Evolutionary conservation across 2,329 filamentous ascomycete species (phyloP), one percentile per base, ranked within the genome.

Genomic region (Pestalotiopsis sp.): DNA sequence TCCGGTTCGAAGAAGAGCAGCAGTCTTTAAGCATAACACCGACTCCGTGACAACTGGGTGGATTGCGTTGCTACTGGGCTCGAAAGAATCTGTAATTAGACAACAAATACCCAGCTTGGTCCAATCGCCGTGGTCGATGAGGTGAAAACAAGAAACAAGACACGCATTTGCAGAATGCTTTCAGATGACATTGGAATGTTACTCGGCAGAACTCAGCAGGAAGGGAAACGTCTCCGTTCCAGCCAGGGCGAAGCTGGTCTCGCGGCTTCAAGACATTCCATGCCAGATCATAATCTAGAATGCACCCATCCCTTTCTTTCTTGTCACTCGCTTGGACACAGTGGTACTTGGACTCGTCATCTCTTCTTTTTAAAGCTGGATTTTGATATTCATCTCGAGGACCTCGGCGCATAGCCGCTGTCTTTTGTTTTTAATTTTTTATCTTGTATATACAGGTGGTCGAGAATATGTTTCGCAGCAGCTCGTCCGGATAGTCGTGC

Each of bases 51-150:
- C 68, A 68, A 64, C 66, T 68, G 68, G 67, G 66, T 65, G 41
- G 65, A 67, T 69, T 69, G 67, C 69, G 70, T 66, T 67, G 17
- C 62, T 67, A 64, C 59, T 57, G 38, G 23, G 12, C 20, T 13
- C 13, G 65, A 49, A 69, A 73, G 72, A 77, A 75, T 76, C 73
- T 73, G 73, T 68, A 76, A 77, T 77, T 72, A 78, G 69, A 78
- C 76, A 77, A 70, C 41, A 70, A 76, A 77, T 76, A 70, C 66
- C 69, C 72, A 12, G 67, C 60, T 68, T 66, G 69, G 62, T 70
- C 74, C 72, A 75, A 76, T 76, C 57, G 65, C 66, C 60, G 25
- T 63, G 61, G 58, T 31, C 38, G 62, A 25, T 68, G 59, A 61
- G 71, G 31, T 49, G 65, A 67, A 71, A 67, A 70, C 31, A 66